phyloP scores from a whole-genome alignment of 169 alveolate species.

The Eimeria sp. region DNA sequence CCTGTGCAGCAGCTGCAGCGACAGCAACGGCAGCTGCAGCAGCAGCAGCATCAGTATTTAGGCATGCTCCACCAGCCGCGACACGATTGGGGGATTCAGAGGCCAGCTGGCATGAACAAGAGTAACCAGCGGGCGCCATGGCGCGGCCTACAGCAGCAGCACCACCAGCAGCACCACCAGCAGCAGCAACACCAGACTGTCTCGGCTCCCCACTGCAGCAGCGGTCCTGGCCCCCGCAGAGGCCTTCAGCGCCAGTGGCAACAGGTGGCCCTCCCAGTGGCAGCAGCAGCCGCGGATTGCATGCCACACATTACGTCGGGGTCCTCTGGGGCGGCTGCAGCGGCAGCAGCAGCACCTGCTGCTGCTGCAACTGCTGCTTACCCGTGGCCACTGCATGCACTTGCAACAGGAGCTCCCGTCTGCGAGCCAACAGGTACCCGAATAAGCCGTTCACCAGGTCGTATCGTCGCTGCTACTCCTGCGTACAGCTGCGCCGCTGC shows the following conservation, averaged over 20 bases:
- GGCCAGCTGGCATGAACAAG: constrained; percentile 34
- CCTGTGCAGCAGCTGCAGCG: constrained; percentile 59
- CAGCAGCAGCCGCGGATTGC: constrained; percentile 22
- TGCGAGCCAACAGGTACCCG: constrained; percentile 32
- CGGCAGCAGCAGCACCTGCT: neutral
- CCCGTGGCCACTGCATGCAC: constrained; percentile 37
- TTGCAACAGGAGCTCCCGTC: constrained; percentile 30
- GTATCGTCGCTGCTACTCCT: neutral
- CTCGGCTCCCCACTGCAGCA: constrained; percentile 30
- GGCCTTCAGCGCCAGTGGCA: constrained; percentile 59
- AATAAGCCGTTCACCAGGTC: constrained; percentile 10
- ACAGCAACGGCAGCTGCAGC: constrained; percentile 18
- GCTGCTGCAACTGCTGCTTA: constrained; percentile 15
- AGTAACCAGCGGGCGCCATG: constrained; percentile 27
- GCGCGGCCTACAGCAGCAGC: constrained; percentile 58
- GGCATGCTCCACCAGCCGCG: constrained; percentile 39
- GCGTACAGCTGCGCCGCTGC: neutral
- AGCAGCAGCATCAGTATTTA: constrained; percentile 27
- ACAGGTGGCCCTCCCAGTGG: constrained; percentile 34
- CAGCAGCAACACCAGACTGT: constrained; percentile 21
- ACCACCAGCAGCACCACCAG: constrained; percentile 40
- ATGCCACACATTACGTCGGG: constrained; percentile 23
- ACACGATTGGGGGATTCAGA: constrained; percentile 39
- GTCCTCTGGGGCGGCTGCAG: constrained; percentile 23
- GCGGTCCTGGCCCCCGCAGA: constrained; percentile 38